Percentiles rank a stretch among this genome's conserved stretches.
phyloP scores from a whole-genome alignment of 495 filamentous ascomycete genomes.

The Podospora pseudoanserina region DNA sequence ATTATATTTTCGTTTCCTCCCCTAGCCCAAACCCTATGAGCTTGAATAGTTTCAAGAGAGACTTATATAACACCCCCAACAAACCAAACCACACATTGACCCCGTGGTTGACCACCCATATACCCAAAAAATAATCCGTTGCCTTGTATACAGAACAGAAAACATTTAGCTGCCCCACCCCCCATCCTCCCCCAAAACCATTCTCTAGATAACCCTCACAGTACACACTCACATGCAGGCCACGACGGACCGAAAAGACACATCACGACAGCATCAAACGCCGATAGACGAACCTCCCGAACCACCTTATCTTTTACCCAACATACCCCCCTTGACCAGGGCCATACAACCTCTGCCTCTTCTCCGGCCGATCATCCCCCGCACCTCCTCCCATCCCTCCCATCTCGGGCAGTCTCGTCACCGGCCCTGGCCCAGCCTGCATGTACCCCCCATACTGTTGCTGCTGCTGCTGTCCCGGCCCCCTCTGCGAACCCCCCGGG shows the following conservation, averaged over 20 bases:
- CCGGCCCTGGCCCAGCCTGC: conserved; percentile 24
- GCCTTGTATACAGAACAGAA: neutral
- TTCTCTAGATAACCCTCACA: neutral
- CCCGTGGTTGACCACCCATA: neutral
- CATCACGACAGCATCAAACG: neutral
- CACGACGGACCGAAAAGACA: neutral
- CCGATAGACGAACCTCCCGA: neutral
- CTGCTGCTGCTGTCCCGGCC: conserved; percentile 7
- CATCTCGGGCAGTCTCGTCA: neutral
- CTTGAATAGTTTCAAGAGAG: neutral
- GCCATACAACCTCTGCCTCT: conserved; percentile 39
- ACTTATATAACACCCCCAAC: neutral
- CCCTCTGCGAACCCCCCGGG: conserved; percentile 39
- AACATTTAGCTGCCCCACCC: neutral
- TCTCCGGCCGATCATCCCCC: conserved; percentile 34
- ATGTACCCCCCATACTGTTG: conserved; percentile 32
- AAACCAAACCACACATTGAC: no score
- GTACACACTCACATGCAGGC: neutral
- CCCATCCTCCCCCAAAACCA: neutral
- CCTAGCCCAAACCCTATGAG: neutral
- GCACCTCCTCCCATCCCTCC: conserved; percentile 21
- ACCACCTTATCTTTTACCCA: conserved; percentile 14
- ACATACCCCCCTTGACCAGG: conserved; percentile 17
- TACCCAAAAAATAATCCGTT: neutral
- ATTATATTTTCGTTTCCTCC: neutral